These are phyloP conservation scores for Cryptosporidium ryanae DNA, from an alignment of 169 alveolate genomes.

Conservation along the genomic window DNA sequence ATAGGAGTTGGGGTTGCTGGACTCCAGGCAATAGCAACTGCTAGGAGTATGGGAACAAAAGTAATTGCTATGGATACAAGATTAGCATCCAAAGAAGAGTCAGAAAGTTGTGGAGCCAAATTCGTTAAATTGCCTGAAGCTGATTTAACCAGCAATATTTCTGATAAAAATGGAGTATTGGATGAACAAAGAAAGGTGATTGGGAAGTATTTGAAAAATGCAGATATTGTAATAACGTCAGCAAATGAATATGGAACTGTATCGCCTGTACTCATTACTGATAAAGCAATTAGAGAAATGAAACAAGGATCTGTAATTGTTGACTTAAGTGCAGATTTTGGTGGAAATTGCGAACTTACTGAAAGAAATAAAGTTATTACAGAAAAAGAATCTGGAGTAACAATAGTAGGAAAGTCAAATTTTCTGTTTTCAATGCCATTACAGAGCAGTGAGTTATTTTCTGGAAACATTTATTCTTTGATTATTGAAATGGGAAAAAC, in stretches of 20 bases:
- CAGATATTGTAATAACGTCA: conserved; percentile 84
- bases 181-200: conserved; percentile 78
- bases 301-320: conserved; percentile 83
- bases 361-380: conserved; percentile 70
- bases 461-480: conserved; percentile 73
- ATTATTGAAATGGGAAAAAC: conserved; percentile 72
- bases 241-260: conserved; percentile 82
- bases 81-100: conserved; percentile 80
- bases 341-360: conserved; percentile 82
- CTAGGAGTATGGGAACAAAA: conserved; percentile 81
- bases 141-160: conserved; percentile 30
- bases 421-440: conserved; percentile 82
- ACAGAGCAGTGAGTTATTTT: conserved; percentile 74
- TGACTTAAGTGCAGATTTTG: conserved; percentile 82
- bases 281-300: conserved; percentile 80
- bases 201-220: conserved; percentile 73
- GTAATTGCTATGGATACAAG: conserved; percentile 83
- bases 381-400: conserved; percentile 78
- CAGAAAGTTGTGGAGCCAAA: conserved; percentile 82
- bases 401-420: conserved; percentile 82
- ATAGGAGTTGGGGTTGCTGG: conserved; percentile 89
- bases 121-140: conserved; percentile 78
- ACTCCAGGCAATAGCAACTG: conserved; percentile 83
- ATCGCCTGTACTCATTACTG: conserved; percentile 79
- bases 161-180: conserved; percentile 72